phyloP scores from a whole-genome alignment of 805 yeast genomes.

The Ogataea nitratoaversa region DNA sequence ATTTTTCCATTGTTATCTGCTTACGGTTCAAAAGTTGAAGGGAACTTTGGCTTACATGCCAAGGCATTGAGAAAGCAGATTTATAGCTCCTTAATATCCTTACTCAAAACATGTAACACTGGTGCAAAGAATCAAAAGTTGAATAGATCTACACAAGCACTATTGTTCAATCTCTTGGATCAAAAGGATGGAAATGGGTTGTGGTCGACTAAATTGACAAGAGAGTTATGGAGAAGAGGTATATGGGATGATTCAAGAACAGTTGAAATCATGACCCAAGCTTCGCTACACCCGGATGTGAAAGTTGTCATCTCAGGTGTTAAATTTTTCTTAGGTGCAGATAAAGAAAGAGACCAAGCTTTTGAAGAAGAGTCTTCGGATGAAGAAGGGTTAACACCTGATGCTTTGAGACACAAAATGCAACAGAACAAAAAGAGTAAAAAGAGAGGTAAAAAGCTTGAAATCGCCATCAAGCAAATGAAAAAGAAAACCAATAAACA shows the following conservation, averaged over 20 bases:
- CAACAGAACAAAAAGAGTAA: slow-evolving; percentile 77
- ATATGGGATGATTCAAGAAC: slow-evolving; percentile 97
- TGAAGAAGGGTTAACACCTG: slow-evolving; percentile 62
- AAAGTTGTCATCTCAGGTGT: slow-evolving; percentile 91
- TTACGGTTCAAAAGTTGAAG: slow-evolving; percentile 50
- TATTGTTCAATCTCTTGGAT: slow-evolving; percentile 81
- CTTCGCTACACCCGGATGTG: slow-evolving; percentile 80
- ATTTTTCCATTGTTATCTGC: slow-evolving; percentile 80
- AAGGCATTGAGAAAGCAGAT: slow-evolving; percentile 80
- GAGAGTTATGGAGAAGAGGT: slow-evolving; percentile 96
- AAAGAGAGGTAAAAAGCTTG: slow-evolving; percentile 78
- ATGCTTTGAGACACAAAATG: slow-evolving; percentile 72
- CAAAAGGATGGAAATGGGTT: slow-evolving; percentile 74
- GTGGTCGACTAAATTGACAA: slow-evolving; percentile 93
- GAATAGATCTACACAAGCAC: slow-evolving; percentile 86
- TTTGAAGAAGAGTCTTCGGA: slow-evolving; percentile 73
- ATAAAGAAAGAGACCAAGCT: slow-evolving; percentile 84
- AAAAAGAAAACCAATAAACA: slow-evolving; percentile 57
- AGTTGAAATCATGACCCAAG: slow-evolving; percentile 96
- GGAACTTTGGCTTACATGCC: slow-evolving; percentile 56
- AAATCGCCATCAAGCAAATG: slow-evolving; percentile 61
- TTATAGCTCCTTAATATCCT: slow-evolving; percentile 70
- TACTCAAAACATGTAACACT: slow-evolving; percentile 77
- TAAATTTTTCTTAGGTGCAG: slow-evolving; percentile 89
- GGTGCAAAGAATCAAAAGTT: slow-evolving; percentile 88